Base-by-base conservation (phyloP, 1,284 basidiomycete genomes). In the Meripilus lineatus region DNA sequence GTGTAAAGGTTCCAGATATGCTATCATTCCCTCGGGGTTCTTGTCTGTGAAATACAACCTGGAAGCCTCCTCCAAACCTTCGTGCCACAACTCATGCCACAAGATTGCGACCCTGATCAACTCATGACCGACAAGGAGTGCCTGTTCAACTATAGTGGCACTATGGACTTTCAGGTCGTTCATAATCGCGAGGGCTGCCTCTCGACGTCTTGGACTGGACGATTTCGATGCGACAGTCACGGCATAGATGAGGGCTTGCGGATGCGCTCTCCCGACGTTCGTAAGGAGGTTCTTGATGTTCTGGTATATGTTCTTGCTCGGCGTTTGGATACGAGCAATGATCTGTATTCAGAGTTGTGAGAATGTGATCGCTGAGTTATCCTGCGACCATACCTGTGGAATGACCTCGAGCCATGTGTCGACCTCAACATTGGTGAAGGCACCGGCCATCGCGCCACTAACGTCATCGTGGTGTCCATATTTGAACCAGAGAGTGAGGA, bases 1-100 rank as follows among this genome's bases (percentile, higher is more conserved):
- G 58, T 99, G 96, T 51, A 99, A 69, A 2, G 95, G 95, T 56
- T 96, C 93, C 46, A 99, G 68, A 15, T 85, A 89, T 25, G 86
- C 86, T 59, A 98, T 98, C 96, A 99, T 99, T 14, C 89, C 96
- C 53, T 94, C 91, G n/a, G 95, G 89, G 63, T 99, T 98, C 63
- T 94, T 92, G 58, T 99, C 96, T 15, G 93, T 96, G 71, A 95
- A 99, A 71, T 95, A 99, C 40, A 95, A 72, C 41, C 96, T 81
- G 10, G 94, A 98, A 2, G 96, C 96, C 65, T 99, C 96, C 67
- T 99, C 96, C 18, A 99, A 73, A 11, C 93, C 94, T 69, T 99
- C 96, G 58, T 98, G 93, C 96, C 96, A 99, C 58, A 96, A 75
- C 64, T 99, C 96, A 58, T 99, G 94, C 96, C 96, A 99, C 15